Evolutionary conservation across 1,139 yeast genomes (phyloP).

Genomic region (Candida freyschussii): DNA sequence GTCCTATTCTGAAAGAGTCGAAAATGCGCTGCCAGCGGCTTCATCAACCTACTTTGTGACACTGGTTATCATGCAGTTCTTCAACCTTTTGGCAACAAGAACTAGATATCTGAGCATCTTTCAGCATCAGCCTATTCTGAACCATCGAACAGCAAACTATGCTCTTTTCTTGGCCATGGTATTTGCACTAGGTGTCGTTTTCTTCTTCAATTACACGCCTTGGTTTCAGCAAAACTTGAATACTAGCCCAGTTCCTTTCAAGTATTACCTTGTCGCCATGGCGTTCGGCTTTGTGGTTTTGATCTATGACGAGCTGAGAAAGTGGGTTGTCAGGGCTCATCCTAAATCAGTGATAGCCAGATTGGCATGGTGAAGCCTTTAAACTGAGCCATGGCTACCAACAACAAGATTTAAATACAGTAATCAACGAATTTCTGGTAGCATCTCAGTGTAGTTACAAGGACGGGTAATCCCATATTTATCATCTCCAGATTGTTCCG

Average conservation of each 20-base stretch:
- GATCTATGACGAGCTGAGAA: slow-evolving; percentile 41
- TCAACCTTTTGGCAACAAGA: slow-evolving; percentile 44
- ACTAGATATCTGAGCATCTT: slow-evolving; percentile 42
- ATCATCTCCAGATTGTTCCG: no score
- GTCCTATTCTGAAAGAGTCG: slow-evolving; percentile 26
- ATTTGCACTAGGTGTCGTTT: slow-evolving; percentile 38
- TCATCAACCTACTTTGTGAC: slow-evolving; percentile 47
- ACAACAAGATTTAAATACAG: no score
- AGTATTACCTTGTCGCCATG: slow-evolving; percentile 43
- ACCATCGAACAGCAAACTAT: slow-evolving; percentile 28
- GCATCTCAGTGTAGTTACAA: no score
- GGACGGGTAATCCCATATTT: no score
- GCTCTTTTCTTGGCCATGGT: slow-evolving; percentile 35
- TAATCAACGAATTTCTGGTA: no score
- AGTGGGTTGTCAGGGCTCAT: slow-evolving; percentile 34
- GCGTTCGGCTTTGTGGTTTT: slow-evolving; percentile 41
- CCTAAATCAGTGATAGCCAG: slow-evolving; percentile 38
- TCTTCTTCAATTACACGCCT: slow-evolving; percentile 44
- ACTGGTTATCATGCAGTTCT: slow-evolving; percentile 46
- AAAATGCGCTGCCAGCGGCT: slow-evolving; percentile 31
- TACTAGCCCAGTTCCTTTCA: slow-evolving; percentile 41
- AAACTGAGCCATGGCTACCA: no score
- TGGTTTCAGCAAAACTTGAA: slow-evolving; percentile 37
- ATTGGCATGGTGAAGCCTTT: slow-evolving; percentile 42
- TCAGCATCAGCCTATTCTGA: slow-evolving; percentile 35